A percentile compares a stretch with the other conserved stretches of the same genome.
These are phyloP conservation scores for Abortiporus biennis DNA, from an alignment of 1,284 basidiomycete species.

Conservation along the genomic window DNA sequence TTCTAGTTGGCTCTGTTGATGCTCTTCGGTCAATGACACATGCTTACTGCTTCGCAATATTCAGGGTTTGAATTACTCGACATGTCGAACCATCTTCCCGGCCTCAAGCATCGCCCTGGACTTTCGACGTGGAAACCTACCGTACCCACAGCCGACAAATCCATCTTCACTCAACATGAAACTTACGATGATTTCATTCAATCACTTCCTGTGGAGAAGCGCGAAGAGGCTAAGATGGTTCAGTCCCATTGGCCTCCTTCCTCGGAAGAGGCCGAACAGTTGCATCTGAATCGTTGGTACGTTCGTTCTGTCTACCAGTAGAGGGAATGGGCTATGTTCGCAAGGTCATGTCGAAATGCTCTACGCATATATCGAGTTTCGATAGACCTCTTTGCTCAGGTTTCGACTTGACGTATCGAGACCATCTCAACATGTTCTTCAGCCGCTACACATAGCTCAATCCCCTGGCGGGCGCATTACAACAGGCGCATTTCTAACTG, in stretches of 20 bases:
- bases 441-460: no score
- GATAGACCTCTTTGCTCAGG: no score
- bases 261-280: conserved; percentile 41
- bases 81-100: conserved; percentile 65
- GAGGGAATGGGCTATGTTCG: no score
- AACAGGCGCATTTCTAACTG: background rate
- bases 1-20: background rate
- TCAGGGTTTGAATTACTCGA: conserved; percentile 81
- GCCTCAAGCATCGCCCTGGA: conserved; percentile 72
- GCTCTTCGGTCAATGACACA: background rate
- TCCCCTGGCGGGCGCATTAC: no score
- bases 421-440: no score
- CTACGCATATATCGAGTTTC: no score
- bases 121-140: conserved; percentile 73
- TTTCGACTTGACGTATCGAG: no score
- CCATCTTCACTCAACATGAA: conserved; percentile 38
- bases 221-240: conserved; percentile 52
- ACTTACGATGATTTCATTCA: conserved; percentile 52
- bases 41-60: background rate
- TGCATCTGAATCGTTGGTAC: conserved; percentile 70
- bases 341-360: no score
- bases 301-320: conserved; percentile 25
- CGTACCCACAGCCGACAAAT: conserved; percentile 46
- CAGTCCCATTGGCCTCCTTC: conserved; percentile 77
- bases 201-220: conserved; percentile 41